A percentile compares a stretch with the other conserved stretches of the same genome.
These are phyloP conservation scores for Trichoderma sp. DNA, from an alignment of 2,329 filamentous ascomycete genomes.

Conservation along the genomic window DNA sequence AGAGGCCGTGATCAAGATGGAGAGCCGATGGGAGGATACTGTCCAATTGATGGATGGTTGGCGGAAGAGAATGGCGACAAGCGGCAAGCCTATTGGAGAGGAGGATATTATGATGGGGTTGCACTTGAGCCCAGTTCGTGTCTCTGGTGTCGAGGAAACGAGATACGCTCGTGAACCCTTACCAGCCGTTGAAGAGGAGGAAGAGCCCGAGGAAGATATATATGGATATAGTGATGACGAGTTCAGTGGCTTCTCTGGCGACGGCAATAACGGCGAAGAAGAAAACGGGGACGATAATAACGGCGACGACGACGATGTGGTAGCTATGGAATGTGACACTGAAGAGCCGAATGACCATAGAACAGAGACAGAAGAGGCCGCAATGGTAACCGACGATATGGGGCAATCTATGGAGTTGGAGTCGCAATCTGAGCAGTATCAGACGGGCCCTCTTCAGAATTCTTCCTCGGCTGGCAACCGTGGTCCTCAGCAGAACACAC, in stretches of 20 bases:
- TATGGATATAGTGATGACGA: slow-evolving; percentile 33
- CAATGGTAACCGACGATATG: neutral
- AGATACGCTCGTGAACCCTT: slow-evolving; percentile 39
- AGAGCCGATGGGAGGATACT: slow-evolving; percentile 83
- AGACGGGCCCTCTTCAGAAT: slow-evolving; percentile 52
- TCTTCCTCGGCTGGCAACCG: slow-evolving; percentile 51
- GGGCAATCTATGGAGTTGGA: slow-evolving; percentile 30
- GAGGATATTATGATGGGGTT: slow-evolving; percentile 68
- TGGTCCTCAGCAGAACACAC: slow-evolving; percentile 28
- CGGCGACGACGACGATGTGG: slow-evolving; percentile 40
- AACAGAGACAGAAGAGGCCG: neutral
- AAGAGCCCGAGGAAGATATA: neutral
- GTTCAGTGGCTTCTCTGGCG: neutral
- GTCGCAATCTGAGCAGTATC: slow-evolving; percentile 29
- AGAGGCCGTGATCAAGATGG: slow-evolving; percentile 91
- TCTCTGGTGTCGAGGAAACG: slow-evolving; percentile 51
- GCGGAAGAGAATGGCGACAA: slow-evolving; percentile 75
- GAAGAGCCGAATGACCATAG: neutral
- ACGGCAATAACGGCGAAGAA: slow-evolving; percentile 33
- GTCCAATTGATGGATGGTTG: slow-evolving; percentile 89
- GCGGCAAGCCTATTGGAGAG: slow-evolving; percentile 66
- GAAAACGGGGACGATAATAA: slow-evolving; percentile 27
- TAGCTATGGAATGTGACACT: slow-evolving; percentile 42
- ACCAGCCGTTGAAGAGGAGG: slow-evolving; percentile 48
- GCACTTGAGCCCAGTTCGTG: slow-evolving; percentile 57